Evolutionary conservation across 306 rosid species (phyloP).

Genomic region (Cicer arietinum): DNA sequence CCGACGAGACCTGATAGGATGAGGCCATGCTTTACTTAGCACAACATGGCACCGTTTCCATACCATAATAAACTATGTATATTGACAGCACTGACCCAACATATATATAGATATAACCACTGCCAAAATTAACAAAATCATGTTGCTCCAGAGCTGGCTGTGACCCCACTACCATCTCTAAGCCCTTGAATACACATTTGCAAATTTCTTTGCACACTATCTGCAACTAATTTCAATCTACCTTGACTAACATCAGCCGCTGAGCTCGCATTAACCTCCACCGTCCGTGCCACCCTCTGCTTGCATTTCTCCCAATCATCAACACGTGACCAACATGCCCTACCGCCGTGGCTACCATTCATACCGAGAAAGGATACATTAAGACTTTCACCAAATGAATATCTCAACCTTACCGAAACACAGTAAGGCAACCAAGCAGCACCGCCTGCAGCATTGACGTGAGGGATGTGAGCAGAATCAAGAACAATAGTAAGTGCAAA

Average conservation of each 20-base stretch:
- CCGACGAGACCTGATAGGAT: constrained; percentile 24
- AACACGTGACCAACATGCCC: constrained; percentile 83
- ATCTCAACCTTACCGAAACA: constrained; percentile 86
- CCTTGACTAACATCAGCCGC: constrained; percentile 82
- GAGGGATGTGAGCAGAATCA: constrained; percentile 92
- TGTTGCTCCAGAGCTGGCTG: constrained; percentile 63
- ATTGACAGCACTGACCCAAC: constrained; percentile 46
- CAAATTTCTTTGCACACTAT: constrained; percentile 80
- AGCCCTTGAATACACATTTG: constrained; percentile 84
- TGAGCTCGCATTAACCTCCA: constrained; percentile 69
- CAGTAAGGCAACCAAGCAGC: constrained; percentile 99
- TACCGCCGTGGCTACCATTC: constrained; percentile 99
- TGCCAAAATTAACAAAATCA: constrained; percentile 51
- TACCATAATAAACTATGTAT: constrained; percentile 29
- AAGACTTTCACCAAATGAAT: constrained; percentile 81
- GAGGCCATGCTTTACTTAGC: constrained; percentile 41
- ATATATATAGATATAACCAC: constrained; percentile 33
- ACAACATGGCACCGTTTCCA: constrained; percentile 33
- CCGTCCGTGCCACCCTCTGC: constrained; percentile 73
- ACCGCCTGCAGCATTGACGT: constrained; percentile 91
- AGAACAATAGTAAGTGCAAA: constrained; percentile 95
- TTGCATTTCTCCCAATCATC: constrained; percentile 98
- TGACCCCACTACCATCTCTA: constrained; percentile 74
- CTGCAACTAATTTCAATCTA: constrained; percentile 90
- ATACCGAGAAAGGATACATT: constrained; percentile 81